Percentiles rank a stretch among this genome's conserved stretches.
Conservation (phyloP, 768 basidiomycete genomes). For the Porphyrellus cyaneotinctus region DNA sequence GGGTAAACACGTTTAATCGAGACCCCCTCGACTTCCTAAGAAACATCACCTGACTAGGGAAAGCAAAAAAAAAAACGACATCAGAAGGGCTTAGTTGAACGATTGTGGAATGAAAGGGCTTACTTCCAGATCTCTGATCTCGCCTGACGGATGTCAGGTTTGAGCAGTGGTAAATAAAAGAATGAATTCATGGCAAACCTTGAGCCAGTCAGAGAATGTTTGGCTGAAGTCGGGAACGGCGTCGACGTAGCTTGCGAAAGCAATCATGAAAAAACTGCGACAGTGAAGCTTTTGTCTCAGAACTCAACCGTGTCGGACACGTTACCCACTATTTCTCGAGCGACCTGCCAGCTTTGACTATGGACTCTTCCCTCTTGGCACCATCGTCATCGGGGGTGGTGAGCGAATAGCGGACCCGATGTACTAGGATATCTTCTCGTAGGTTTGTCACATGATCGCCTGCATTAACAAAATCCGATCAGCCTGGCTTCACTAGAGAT, state of each 20-base stretch:
- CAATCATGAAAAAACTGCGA: slow-evolving; percentile 85
- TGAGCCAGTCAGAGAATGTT: slow-evolving; percentile 85
- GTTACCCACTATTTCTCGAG: slow-evolving; percentile 83
- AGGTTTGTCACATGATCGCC: slow-evolving; percentile 91
- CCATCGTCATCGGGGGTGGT: slow-evolving; percentile 67
- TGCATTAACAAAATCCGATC: slow-evolving; percentile 28
- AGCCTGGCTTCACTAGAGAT: not conserved
- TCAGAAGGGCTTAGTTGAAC: not conserved
- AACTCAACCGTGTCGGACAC: not conserved
- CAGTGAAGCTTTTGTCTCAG: not conserved
- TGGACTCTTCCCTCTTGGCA: slow-evolving; percentile 44
- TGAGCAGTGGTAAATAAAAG: not conserved
- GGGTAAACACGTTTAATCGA: slow-evolving; percentile 84
- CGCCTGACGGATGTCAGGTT: slow-evolving; percentile 36
- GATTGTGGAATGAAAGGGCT: slow-evolving; percentile 26
- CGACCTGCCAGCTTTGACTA: slow-evolving; percentile 68
- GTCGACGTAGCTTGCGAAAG: slow-evolving; percentile 85
- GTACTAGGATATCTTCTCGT: slow-evolving; percentile 80
- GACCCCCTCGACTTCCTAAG: slow-evolving; percentile 79
- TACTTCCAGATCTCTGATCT: slow-evolving; percentile 94
- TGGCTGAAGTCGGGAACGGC: slow-evolving; percentile 59
- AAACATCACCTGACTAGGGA: slow-evolving; percentile 85
- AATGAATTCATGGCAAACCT: slow-evolving; percentile 40
- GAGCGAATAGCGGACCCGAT: slow-evolving; percentile 83
- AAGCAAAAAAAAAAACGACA: not conserved